Base-by-base conservation (phyloP, 2,329 filamentous ascomycete genomes). In the Nemania sp. region DNA sequence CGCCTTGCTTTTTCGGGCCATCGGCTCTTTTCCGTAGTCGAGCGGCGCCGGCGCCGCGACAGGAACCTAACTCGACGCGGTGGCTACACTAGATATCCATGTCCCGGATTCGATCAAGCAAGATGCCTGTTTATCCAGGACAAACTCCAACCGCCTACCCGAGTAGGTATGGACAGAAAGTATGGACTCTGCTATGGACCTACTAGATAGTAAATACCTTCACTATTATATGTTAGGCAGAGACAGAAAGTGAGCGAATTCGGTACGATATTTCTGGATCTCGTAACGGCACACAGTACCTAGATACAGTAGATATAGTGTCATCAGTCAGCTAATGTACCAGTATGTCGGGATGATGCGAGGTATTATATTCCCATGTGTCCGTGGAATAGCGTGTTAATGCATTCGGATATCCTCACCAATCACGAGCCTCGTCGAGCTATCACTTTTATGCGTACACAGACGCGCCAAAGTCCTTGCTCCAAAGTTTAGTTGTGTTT, bases 21-120 rank as follows among this genome's bases (percentile, higher is more conserved):
- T 66, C 66, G 62, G 57, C 38, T 63, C 26, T 51, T 45, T 55
- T 59, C 67, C 66, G 62, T 51, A 20, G 47, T 47, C 51, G 29
- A 55, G 66, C 54, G 56, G 55, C 60, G 65, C 32, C 41, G 41
- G 52, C 58, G 53, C 52, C 43, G 60, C 57, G 51, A 43, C 47
- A 47, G 38, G 47, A 41, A 47, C 35, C 41, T 43, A 41, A 56
- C 56, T n/a, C n/a, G 26, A 54, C 56, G 35, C 22, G 53, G 52
- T 35, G 53, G 45, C 47, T 66, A 18, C 53, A 38, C 35, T 35
- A 29, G n/a, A 45, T 49, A 35, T 45, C 47, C 35, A 57, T 51
- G 29, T 29, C 45, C 61, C 45, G 35, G 29, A 38, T 58, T 51
- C 26, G 53, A 54, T 7, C 56, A 66, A 53, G 62, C 53, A 62